Conservation (phyloP, 768 basidiomycete genomes). For the Gautieria morchelliformis region DNA sequence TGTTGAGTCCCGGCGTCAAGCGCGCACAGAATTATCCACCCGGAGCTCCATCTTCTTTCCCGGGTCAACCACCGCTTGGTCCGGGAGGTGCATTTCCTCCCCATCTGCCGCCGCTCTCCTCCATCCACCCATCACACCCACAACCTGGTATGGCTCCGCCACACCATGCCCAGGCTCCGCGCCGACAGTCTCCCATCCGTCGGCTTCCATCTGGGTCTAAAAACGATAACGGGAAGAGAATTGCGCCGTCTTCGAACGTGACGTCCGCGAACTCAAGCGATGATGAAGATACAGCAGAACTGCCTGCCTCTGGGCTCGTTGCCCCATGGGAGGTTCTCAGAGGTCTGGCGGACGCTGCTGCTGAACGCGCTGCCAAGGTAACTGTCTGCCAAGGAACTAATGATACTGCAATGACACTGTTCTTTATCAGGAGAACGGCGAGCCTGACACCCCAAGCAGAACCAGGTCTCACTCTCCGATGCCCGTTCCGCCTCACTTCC, state of each 20-base stretch:
- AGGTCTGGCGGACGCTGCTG: constrained; percentile 73
- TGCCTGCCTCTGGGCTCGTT: constrained; percentile 73
- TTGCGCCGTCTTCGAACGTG: constrained; percentile 48
- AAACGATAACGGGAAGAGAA: constrained; percentile 23
- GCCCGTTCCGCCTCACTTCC: constrained; percentile 12
- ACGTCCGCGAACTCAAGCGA: constrained; percentile 79
- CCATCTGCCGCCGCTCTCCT: background rate
- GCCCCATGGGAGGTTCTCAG: constrained; percentile 83
- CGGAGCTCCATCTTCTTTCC: background rate
- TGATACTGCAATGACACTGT: background rate
- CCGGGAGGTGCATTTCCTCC: background rate
- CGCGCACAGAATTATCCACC: background rate
- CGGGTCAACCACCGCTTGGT: background rate
- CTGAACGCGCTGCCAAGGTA: constrained; percentile 70
- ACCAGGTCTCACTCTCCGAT: constrained; percentile 67
- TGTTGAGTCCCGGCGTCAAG: background rate
- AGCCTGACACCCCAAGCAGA: constrained; percentile 67
- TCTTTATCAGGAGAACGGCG: constrained; percentile 57
- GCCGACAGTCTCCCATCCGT: background rate
- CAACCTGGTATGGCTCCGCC: background rate
- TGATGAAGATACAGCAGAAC: constrained; percentile 68
- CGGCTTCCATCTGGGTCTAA: background rate
- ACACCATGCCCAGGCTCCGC: background rate
- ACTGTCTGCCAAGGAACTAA: constrained; percentile 8
- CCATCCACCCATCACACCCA: background rate